Percentiles rank a stretch among this genome's conserved stretches.
These are phyloP conservation scores for Didymella sp. DNA, from an alignment of 2,329 filamentous ascomycete species.

Conservation along the genomic window DNA sequence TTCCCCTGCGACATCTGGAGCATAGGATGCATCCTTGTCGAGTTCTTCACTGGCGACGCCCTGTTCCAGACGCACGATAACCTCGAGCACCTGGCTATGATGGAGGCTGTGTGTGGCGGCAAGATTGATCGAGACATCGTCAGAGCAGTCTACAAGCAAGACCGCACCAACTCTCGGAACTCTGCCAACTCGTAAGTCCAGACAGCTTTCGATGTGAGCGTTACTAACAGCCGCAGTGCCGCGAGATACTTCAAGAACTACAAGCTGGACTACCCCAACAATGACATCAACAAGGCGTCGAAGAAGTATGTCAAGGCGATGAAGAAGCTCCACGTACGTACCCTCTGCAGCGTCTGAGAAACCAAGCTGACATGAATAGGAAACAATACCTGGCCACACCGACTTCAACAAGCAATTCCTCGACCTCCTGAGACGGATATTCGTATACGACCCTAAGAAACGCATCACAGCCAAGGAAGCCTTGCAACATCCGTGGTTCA, in stretches of 20 bases:
- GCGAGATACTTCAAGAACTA: conserved; percentile 62
- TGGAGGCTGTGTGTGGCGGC: conserved; percentile 67
- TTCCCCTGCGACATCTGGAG: conserved; percentile 74
- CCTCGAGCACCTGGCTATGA: conserved; percentile 72
- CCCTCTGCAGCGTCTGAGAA: background rate
- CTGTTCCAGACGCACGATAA: conserved; percentile 74
- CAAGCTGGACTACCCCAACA: conserved; percentile 68
- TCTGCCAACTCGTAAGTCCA: conserved; percentile 62
- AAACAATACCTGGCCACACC: conserved; percentile 67
- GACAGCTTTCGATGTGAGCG: background rate
- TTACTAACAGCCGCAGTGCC: conserved; percentile 43
- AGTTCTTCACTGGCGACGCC: conserved; percentile 72
- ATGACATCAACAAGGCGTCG: conserved; percentile 67
- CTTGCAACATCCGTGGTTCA: conserved; percentile 71
- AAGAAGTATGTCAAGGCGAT: conserved; percentile 73
- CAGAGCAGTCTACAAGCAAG: conserved; percentile 59
- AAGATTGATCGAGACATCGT: conserved; percentile 64
- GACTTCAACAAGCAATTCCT: conserved; percentile 69
- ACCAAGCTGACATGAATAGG: conserved; percentile 50
- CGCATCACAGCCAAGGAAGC: conserved; percentile 70
- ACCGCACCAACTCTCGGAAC: conserved; percentile 57
- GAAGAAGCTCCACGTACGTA: conserved; percentile 66
- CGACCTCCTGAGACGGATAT: conserved; percentile 67
- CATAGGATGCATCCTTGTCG: conserved; percentile 71
- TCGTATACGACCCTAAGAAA: conserved; percentile 70